Base-by-base conservation (phyloP, 192 early-diverging fungal species). In the Mortierella alpina region DNA sequence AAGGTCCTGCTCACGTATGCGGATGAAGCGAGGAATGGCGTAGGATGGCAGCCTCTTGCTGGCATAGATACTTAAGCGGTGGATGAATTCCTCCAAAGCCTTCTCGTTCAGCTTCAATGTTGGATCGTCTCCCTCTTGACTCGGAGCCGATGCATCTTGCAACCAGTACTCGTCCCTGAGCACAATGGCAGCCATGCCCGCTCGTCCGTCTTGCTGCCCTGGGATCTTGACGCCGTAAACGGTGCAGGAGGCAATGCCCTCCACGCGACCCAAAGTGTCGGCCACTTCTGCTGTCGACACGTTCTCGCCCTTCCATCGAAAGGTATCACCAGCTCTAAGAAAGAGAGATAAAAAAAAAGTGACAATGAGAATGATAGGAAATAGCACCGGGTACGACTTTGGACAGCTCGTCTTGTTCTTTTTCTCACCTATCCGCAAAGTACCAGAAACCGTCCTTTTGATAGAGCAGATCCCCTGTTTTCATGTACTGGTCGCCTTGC, bases 271-370 rank as follows among this genome's bases (percentile, higher is more conserved):
- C 23, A 92, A 23, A 6, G 79, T 82, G 57, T 91, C 84, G 0
- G 85, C 84, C 14, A 92, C 88, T 74, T 92, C 90, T 12, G 82
- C 73, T 12, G 85, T 83, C 7, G 82, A 72, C n/a, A 90, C 87
- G 54, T 88, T 86, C 66, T 88, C 87, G 7, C 85, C 79, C 58
- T 90, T 90, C 91, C 91, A 92, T 9, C 91, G 62, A 68, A 91
- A 92, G 20, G 91, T 90, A 45, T 92, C 91, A 12, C 91, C 91
- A 15, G 88, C 72, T 15, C 91, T 85, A 31, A 1, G 31, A 31
- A 3, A 31, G 57, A n/a, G n/a, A n/a, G n/a, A n/a, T n/a, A n/a
- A 91, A 90, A 2, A 83, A 82, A 74, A 92, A 92, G 3, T 31
- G 3, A 31, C 31, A 31, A 31, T 31, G 31, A 31, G 31, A 31